Conservation (phyloP, 2,329 filamentous ascomycete species). For the Coniochaeta prunicola region DNA sequence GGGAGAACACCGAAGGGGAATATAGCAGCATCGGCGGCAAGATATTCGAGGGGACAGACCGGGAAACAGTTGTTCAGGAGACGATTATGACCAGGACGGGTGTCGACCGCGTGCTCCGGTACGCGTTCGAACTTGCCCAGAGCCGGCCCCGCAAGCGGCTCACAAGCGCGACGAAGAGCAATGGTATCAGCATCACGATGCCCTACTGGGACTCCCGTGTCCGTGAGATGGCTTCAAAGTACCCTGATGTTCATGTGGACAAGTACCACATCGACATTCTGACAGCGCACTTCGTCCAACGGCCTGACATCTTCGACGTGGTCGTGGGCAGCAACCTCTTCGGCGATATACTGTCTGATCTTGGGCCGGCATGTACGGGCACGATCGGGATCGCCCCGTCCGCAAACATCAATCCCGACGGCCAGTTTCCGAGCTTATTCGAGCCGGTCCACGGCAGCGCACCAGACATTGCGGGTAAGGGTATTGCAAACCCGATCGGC, state of each 20-base stretch:
- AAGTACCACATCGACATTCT: slow-evolving; percentile 61
- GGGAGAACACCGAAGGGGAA: slow-evolving; percentile 59
- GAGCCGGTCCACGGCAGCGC: slow-evolving; percentile 59
- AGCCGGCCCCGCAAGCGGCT: slow-evolving; percentile 46
- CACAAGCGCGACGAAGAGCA: slow-evolving; percentile 60
- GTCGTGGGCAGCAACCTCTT: slow-evolving; percentile 55
- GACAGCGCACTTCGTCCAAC: slow-evolving; percentile 53
- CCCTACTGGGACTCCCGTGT: slow-evolving; percentile 59
- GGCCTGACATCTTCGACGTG: slow-evolving; percentile 49
- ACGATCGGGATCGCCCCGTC: slow-evolving; percentile 62
- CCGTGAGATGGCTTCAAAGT: slow-evolving; percentile 40
- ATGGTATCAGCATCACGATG: slow-evolving; percentile 58
- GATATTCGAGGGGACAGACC: slow-evolving; percentile 48
- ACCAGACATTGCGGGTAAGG: slow-evolving; percentile 57
- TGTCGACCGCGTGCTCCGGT: slow-evolving; percentile 51
- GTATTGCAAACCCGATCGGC: slow-evolving; percentile 55
- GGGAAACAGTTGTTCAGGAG: slow-evolving; percentile 53
- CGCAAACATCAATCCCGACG: slow-evolving; percentile 53
- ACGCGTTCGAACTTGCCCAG: slow-evolving; percentile 53
- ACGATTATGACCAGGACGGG: slow-evolving; percentile 53
- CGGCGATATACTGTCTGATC: slow-evolving; percentile 56
- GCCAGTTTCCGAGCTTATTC: slow-evolving; percentile 53
- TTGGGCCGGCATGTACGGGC: slow-evolving; percentile 57
- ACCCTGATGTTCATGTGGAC: slow-evolving; percentile 48
- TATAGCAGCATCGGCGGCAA: slow-evolving; percentile 56